Conservation (phyloP, 495 filamentous ascomycete species). For the Stereocaulon alpinum region DNA sequence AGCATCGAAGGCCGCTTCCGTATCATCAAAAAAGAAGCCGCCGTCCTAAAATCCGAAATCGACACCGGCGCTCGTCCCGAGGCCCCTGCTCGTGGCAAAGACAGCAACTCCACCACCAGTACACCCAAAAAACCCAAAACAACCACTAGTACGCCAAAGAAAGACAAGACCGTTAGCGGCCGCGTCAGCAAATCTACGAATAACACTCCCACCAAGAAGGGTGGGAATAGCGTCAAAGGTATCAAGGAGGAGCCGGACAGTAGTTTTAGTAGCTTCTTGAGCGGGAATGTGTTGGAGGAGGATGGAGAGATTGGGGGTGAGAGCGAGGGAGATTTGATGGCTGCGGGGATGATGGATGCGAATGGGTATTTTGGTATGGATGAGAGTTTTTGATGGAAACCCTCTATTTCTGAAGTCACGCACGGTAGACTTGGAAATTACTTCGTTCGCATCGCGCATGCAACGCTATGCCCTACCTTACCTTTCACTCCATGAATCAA, state of each 20-base stretch:
- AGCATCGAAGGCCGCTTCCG: slow-evolving; percentile 33
- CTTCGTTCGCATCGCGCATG: neutral
- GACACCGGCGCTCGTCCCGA: slow-evolving; percentile 21
- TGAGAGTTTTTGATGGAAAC: neutral
- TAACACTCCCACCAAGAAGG: neutral
- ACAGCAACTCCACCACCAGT: slow-evolving; percentile 12
- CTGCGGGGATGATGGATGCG: neutral
- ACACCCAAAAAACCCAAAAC: neutral
- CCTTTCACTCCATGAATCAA: no score
- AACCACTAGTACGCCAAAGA: neutral
- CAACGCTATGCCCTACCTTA: no score
- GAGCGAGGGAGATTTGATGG: neutral
- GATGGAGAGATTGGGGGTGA: neutral
- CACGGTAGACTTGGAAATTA: neutral
- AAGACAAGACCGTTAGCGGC: neutral
- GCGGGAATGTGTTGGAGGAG: neutral
- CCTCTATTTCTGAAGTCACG: neutral
- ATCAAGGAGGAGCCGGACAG: slow-evolving; percentile 6
- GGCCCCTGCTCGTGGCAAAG: slow-evolving; percentile 10
- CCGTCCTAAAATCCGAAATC: slow-evolving; percentile 22
- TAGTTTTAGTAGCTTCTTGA: neutral
- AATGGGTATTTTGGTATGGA: neutral
- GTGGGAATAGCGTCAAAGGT: neutral
- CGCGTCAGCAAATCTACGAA: neutral
- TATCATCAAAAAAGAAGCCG: slow-evolving; percentile 25